These are phyloP conservation scores for Aureobasidium mangrovei DNA, from an alignment of 2,329 filamentous ascomycete species.

Conservation along the genomic window DNA sequence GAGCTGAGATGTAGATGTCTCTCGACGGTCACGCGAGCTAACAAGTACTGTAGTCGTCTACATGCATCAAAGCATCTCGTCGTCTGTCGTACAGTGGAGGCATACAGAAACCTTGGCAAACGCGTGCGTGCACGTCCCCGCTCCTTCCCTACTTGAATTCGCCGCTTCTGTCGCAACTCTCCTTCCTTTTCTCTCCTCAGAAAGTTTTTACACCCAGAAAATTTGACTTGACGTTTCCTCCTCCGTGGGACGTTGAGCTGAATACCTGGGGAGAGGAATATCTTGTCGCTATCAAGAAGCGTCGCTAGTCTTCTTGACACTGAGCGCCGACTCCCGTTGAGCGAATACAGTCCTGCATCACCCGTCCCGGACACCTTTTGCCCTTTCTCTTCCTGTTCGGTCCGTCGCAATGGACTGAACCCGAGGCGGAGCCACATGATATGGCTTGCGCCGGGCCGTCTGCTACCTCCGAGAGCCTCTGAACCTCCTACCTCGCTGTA, in stretches of 20 bases:
- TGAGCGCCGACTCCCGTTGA: conserved; percentile 9
- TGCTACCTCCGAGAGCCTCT: not conserved
- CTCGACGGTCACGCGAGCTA: too few species aligned
- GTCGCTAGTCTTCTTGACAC: not conserved
- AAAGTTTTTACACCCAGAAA: not conserved
- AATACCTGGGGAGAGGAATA: conserved; percentile 4
- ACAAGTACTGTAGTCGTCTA: too few species aligned
- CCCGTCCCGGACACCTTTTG: not conserved
- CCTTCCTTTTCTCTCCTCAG: not conserved
- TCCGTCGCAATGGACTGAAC: conserved; percentile 4
- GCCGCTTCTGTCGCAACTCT: too few species aligned
- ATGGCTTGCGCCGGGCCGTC: not conserved
- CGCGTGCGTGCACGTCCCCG: too few species aligned
- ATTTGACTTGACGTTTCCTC: conserved; percentile 4
- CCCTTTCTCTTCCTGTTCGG: not conserved
- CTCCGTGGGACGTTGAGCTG: conserved; percentile 6
- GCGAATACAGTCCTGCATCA: not conserved
- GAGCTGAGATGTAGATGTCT: too few species aligned
- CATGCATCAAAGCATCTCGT: too few species aligned
- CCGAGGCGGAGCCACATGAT: conserved; percentile 6
- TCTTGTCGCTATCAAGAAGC: conserved; percentile 6
- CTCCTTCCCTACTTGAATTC: too few species aligned
- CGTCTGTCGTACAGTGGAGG: too few species aligned
- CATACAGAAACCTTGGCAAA: too few species aligned
- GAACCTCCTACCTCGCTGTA: not conserved